Evolutionary conservation across 2,329 filamentous ascomycete genomes (phyloP), one percentile per base, ranked within the genome.

Genomic region (Leptosphaerulina australis): DNA sequence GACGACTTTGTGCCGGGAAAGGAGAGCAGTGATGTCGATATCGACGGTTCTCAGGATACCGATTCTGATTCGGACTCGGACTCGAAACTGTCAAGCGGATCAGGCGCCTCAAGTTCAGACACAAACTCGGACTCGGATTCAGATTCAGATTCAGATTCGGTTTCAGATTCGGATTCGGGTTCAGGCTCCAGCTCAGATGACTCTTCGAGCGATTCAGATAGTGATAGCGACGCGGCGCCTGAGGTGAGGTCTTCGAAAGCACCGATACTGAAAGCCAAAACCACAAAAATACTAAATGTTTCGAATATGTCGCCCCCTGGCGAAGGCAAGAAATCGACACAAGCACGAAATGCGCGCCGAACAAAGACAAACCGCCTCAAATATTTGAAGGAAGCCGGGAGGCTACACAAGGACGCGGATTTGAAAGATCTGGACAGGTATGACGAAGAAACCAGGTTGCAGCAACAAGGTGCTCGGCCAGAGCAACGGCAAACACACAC

Each of bases 301-400:
- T 30, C n/a, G 15, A 50, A 50, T 11, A 55, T 61, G n/a, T 37
- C 36, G 10, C 67, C 78, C 39, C 80, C 82, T 33, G 77, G 77
- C 4, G 44, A 76, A 51, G 85, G 85, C 12, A 76, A 74, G 24
- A 57, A 64, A 17, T 60, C 66, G 14, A 88, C 85, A 0, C 78
- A 78, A 40, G 71, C 72, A 18, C 80, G 83, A 53, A 88, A 88
- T 56, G 62, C 71, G 22, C 77, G 85, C 29, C 77, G 77, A 30
- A 79, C 78, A 47, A 70, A 79, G 43, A 69, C 74, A 29, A 79
- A 79, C 48, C 73, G 74, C 48, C 70, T 87, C 9, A 70, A 72
- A 3, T 74, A 76, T 47, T 72, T 87, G 6, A 83, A 86, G 59
- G 67, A 75, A 14, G 68, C 77, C n/a, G 83, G 81, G 1, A 63